phyloP scores from a whole-genome alignment of 352 stramenopile species.

The Pythium chondricola region DNA sequence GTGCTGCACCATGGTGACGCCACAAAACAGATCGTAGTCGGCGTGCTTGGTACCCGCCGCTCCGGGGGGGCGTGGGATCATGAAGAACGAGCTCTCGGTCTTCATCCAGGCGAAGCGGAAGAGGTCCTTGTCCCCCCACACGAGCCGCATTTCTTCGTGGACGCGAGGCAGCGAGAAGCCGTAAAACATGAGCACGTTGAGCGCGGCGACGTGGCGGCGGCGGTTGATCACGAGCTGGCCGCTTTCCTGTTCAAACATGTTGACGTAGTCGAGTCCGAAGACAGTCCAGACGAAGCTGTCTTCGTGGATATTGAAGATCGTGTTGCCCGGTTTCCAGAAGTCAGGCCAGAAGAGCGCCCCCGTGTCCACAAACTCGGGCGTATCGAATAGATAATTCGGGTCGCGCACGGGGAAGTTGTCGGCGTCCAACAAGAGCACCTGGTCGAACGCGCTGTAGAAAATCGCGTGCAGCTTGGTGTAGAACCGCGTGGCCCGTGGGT shows the following conservation, averaged over 20 bases:
- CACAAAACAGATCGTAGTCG: constrained; percentile 59
- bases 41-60: constrained; percentile 36
- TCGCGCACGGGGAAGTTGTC: constrained; percentile 71
- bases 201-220: constrained; percentile 26
- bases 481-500: constrained; percentile 39
- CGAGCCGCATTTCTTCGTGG: constrained; percentile 39
- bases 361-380: constrained; percentile 27
- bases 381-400: constrained; percentile 61
- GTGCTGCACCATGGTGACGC: constrained; percentile 67
- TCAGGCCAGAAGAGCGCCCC: constrained; percentile 80
- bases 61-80: constrained; percentile 44
- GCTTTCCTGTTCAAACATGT: constrained; percentile 78
- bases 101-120: constrained; percentile 80
- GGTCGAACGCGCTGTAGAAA: constrained; percentile 70
- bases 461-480: constrained; percentile 73
- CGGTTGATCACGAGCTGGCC: constrained; percentile 68
- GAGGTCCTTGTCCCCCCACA: constrained; percentile 77
- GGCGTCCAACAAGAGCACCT: constrained; percentile 67
- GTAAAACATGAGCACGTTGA: constrained; percentile 71
- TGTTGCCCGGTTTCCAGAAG: constrained; percentile 60
- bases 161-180: constrained; percentile 29
- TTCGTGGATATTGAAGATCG: constrained; percentile 72
- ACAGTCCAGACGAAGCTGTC: constrained; percentile 66
- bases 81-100: constrained; percentile 46
- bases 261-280: constrained; percentile 43